These are phyloP conservation scores for Ogataea salicorniae DNA, from an alignment of 805 yeast species.

Conservation along the genomic window DNA sequence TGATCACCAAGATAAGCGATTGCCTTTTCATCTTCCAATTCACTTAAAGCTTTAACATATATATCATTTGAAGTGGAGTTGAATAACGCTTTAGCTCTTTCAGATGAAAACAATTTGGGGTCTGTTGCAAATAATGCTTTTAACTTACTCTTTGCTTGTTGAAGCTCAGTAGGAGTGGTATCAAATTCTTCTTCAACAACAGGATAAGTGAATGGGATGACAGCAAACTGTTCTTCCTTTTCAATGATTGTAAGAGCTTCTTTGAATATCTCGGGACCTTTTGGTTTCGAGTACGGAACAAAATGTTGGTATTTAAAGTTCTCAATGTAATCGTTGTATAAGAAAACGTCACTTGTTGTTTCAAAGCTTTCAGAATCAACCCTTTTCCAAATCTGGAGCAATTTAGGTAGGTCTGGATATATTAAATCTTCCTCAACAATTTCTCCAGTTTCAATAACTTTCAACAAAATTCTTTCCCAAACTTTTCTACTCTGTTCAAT, in stretches of 20 bases:
- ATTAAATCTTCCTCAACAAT: slow-evolving; percentile 47
- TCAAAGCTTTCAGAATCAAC: slow-evolving; percentile 33
- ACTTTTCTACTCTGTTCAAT: slow-evolving; percentile 46
- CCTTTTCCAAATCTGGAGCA: slow-evolving; percentile 63
- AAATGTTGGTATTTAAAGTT: slow-evolving; percentile 45
- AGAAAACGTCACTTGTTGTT: slow-evolving; percentile 12
- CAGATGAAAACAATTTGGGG: slow-evolving; percentile 41
- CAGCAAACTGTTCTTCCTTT: slow-evolving; percentile 51
- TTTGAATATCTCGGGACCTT: slow-evolving; percentile 39
- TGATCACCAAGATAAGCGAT: slow-evolving; percentile 43
- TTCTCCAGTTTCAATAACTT: slow-evolving; percentile 51
- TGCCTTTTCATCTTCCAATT: slow-evolving; percentile 52
- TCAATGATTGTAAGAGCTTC: slow-evolving; percentile 62
- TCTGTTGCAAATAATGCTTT: slow-evolving; percentile 58
- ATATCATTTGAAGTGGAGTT: slow-evolving; percentile 38
- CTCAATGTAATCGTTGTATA: slow-evolving; percentile 38
- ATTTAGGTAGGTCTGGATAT: slow-evolving; percentile 43
- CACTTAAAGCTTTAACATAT: slow-evolving; percentile 45
- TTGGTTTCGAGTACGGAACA: slow-evolving; percentile 26
- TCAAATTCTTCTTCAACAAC: slow-evolving; percentile 11
- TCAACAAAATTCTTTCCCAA: slow-evolving; percentile 64
- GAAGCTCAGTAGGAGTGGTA: slow-evolving; percentile 20
- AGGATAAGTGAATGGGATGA: slow-evolving; percentile 39
- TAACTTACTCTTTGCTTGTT: slow-evolving; percentile 37
- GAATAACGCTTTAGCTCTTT: slow-evolving; percentile 43